Percentiles rank a stretch among this genome's conserved stretches.
Conservation (phyloP, 208 protist genomes). For the Crithidia mellificae region DNA sequence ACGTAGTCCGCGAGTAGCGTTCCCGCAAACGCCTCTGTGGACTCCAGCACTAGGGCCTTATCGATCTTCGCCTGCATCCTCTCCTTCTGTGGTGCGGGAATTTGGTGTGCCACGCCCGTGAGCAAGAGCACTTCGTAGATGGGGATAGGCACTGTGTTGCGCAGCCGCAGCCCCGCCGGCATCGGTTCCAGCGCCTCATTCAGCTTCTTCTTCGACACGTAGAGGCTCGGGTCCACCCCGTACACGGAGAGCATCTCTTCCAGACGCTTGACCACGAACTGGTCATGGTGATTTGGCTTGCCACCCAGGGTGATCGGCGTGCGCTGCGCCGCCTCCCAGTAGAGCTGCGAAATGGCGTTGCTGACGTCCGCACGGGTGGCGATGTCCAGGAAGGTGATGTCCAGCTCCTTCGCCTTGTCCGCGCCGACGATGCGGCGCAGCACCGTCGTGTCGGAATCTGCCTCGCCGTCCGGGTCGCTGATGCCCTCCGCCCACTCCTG, state of each 20-base stretch:
- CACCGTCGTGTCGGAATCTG: slow-evolving; percentile 17
- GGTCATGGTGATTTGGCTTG: slow-evolving; percentile 45
- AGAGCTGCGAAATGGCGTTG: slow-evolving; percentile 28
- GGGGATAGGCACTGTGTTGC: slow-evolving; percentile 45
- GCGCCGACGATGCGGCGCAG: slow-evolving; percentile 11
- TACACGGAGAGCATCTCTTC: slow-evolving; percentile 42
- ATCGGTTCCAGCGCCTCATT: slow-evolving; percentile 26
- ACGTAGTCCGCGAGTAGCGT: slow-evolving; percentile 21
- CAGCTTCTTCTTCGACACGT: slow-evolving; percentile 38
- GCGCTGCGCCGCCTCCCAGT: slow-evolving; percentile 68
- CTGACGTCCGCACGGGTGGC: slow-evolving; percentile 2
- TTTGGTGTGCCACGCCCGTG: slow-evolving; percentile 45
- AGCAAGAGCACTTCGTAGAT: slow-evolving; percentile 52
- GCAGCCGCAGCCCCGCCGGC: slow-evolving; percentile 32
- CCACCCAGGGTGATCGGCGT: slow-evolving; percentile 50
- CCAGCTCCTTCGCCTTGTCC: slow-evolving; percentile 1
- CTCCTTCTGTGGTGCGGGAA: slow-evolving; percentile 25
- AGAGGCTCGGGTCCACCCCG: slow-evolving; percentile 38
- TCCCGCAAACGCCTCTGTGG: not conserved
- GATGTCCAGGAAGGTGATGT: slow-evolving; percentile 21
- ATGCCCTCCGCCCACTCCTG: slow-evolving; percentile 21
- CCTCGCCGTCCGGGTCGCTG: slow-evolving; percentile 19
- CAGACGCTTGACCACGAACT: slow-evolving; percentile 52
- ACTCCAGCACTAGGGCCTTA: slow-evolving; percentile 6
- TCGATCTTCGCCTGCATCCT: slow-evolving; percentile 36